These are phyloP conservation scores for Leucocoprinus leucothites DNA, from an alignment of 768 basidiomycete genomes.

Conservation along the genomic window DNA sequence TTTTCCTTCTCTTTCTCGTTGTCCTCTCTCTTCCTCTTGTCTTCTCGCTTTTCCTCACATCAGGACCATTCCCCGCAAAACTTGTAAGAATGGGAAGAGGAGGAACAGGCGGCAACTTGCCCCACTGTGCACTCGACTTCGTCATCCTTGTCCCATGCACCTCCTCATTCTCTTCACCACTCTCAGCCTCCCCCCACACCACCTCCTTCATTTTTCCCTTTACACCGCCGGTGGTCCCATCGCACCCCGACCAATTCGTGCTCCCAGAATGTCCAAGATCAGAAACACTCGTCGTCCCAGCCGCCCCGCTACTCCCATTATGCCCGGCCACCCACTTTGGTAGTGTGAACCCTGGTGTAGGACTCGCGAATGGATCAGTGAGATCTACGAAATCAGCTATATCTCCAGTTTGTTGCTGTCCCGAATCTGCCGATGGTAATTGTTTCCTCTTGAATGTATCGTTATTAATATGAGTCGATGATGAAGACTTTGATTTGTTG, in stretches of 20 bases:
- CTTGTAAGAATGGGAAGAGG: background rate
- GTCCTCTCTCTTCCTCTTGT: background rate
- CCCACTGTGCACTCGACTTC: background rate
- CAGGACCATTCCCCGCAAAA: background rate
- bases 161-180: background rate
- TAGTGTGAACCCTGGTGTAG: constrained; percentile 7
- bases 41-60: background rate
- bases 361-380: constrained; percentile 11
- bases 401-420: background rate
- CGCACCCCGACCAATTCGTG: too few species aligned
- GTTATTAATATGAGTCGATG: background rate
- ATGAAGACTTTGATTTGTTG: background rate
- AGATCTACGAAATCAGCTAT: constrained; percentile 12
- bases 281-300: background rate
- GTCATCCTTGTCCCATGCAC: background rate
- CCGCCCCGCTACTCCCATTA: background rate
- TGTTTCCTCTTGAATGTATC: background rate
- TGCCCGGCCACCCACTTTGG: constrained; percentile 1
- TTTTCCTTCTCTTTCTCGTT: background rate
- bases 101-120: background rate
- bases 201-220: too few species aligned
- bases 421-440: background rate
- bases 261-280: background rate
- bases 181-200: too few species aligned
- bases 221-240: too few species aligned